A percentile compares a stretch with the other conserved stretches of the same genome.
Evolutionary conservation across 2,329 filamentous ascomycete genomes (phyloP).

Genomic region (Sporothrix curviconia): DNA sequence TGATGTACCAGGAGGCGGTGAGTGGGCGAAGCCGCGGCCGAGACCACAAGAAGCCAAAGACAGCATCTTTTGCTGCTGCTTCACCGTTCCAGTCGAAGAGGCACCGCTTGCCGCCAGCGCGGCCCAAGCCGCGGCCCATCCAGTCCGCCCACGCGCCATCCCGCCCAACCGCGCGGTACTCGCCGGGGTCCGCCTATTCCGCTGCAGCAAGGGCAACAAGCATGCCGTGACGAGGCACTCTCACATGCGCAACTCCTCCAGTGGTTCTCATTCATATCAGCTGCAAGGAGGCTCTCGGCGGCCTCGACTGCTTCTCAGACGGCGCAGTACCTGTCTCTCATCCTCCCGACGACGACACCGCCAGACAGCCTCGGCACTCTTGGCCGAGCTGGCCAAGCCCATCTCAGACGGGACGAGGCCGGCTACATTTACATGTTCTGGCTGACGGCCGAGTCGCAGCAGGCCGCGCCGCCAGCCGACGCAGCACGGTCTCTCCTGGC

Average conservation of each 20-base stretch:
- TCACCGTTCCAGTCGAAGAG: conserved; percentile 42
- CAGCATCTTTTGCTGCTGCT: conserved; percentile 43
- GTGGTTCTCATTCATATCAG: conserved; percentile 13
- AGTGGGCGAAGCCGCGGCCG: not conserved
- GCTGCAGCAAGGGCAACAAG: not conserved
- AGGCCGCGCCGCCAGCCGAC: conserved; percentile 49
- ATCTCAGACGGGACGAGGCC: conserved; percentile 67
- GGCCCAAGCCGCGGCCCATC: conserved; percentile 42
- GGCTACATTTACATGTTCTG: conserved; percentile 99
- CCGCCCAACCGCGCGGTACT: not conserved
- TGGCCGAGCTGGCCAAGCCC: conserved; percentile 69
- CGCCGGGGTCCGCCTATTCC: not conserved
- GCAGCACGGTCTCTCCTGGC: conserved; percentile 53
- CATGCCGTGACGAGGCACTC: not conserved
- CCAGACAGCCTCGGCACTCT: conserved; percentile 62
- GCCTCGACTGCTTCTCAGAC: conserved; percentile 29
- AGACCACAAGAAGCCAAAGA: not conserved
- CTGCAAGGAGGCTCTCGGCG: conserved; percentile 24
- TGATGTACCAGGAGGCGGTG: no score
- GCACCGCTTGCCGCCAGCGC: conserved; percentile 31
- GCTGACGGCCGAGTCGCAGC: conserved; percentile 64
- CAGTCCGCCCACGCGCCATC: no score
- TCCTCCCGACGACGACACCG: conserved; percentile 61
- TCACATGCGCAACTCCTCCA: conserved; percentile 10
- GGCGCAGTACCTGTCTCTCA: conserved; percentile 54